Conservation (phyloP, 345 rosid genomes). For the Clarkia xantiana region DNA sequence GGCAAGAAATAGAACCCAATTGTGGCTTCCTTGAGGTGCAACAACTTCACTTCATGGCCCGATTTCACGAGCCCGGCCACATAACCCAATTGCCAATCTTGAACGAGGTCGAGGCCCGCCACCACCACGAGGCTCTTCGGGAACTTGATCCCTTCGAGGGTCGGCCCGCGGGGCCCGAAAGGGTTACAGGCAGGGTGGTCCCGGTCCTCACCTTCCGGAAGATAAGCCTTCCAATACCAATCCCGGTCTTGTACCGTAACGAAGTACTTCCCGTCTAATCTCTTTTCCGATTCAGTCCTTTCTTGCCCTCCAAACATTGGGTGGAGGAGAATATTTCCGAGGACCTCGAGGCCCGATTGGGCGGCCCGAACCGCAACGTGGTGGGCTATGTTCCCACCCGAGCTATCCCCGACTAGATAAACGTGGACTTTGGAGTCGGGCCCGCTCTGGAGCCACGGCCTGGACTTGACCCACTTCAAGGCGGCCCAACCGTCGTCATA, state of each 20-base stretch:
- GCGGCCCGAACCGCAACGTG: slow-evolving; percentile 14
- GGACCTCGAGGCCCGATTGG: slow-evolving; percentile 10
- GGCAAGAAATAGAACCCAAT: slow-evolving; percentile 18
- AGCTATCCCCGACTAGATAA: slow-evolving; percentile 16
- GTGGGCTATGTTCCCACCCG: slow-evolving; percentile 17
- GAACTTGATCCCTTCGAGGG: slow-evolving; percentile 10
- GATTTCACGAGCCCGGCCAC: slow-evolving; percentile 12
- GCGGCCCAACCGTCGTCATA: slow-evolving; percentile 19
- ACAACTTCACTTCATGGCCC: slow-evolving; percentile 16
- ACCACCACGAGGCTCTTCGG: slow-evolving; percentile 17
- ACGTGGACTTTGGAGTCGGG: slow-evolving; percentile 13
- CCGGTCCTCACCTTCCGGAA: slow-evolving; percentile 16
- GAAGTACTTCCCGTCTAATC: slow-evolving; percentile 15
- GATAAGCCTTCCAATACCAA: slow-evolving; percentile 19
- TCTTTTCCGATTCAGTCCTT: slow-evolving; percentile 15
- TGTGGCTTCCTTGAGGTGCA: slow-evolving; percentile 18
- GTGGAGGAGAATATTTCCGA: slow-evolving; percentile 15
- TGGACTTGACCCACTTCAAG: slow-evolving; percentile 14
- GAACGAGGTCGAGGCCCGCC: slow-evolving; percentile 16
- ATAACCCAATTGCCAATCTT: slow-evolving; percentile 17
- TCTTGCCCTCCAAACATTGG: slow-evolving; percentile 15
- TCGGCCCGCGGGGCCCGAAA: slow-evolving; percentile 11
- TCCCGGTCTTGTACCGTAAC: slow-evolving; percentile 14
- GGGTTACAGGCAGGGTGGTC: slow-evolving; percentile 20
- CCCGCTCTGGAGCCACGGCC: slow-evolving; percentile 16